Percentiles rank a stretch among this genome's conserved stretches.
These are phyloP conservation scores for Cladosporium velox DNA, from an alignment of 2,329 filamentous ascomycete species.

Conservation along the genomic window DNA sequence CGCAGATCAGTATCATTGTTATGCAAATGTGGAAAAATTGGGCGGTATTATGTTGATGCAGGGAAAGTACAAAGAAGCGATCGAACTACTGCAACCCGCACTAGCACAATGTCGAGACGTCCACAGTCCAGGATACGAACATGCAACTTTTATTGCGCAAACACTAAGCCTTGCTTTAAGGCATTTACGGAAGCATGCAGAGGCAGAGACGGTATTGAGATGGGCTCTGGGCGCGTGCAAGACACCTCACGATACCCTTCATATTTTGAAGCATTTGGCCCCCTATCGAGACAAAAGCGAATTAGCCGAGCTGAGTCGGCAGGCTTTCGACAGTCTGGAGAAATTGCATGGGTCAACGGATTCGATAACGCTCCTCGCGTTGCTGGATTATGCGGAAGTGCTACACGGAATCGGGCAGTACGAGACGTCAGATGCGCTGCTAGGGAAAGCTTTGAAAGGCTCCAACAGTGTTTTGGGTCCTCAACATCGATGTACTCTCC, in stretches of 20 bases:
- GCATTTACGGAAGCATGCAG: fast-evolving
- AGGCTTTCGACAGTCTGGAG: not conserved
- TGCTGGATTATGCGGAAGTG: not conserved
- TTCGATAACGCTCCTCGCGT: not conserved
- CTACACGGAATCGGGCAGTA: not conserved
- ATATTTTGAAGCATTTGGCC: no score
- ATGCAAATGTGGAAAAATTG: not conserved
- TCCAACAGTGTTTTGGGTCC: no score
- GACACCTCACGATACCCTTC: no score
- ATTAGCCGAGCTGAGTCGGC: not conserved
- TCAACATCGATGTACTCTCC: no score
- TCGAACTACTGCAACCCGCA: not conserved
- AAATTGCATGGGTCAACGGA: not conserved
- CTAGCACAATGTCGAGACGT: not conserved
- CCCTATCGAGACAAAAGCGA: no score
- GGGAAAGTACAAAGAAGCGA: not conserved
- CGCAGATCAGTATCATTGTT: not conserved
- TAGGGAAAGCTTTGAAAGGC: not conserved
- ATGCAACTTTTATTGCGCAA: not conserved
- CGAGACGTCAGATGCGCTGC: not conserved
- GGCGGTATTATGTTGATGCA: fast-evolving
- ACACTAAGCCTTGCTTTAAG: not conserved
- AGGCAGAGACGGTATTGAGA: not conserved
- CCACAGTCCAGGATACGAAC: not conserved
- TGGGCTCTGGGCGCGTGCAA: not conserved